Percentiles rank a stretch among this genome's conserved stretches.
Evolutionary conservation across 2,329 filamentous ascomycete species (phyloP).

Genomic region (Intubia oerlemansii): DNA sequence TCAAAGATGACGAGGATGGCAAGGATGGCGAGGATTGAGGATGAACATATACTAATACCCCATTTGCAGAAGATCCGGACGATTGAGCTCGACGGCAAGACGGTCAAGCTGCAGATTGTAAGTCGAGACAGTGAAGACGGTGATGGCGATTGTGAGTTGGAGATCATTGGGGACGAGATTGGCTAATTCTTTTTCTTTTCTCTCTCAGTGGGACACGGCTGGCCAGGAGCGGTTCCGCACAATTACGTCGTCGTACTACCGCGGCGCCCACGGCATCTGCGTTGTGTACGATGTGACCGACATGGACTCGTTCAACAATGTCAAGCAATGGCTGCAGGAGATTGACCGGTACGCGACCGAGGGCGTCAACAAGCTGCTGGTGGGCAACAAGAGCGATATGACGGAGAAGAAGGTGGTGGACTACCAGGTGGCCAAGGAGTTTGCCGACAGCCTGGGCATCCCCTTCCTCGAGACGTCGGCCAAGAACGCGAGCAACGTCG

Average conservation of each 20-base stretch:
- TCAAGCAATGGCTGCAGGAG: constrained; percentile 99
- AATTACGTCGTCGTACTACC: constrained; percentile 99
- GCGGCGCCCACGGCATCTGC: constrained; percentile 96
- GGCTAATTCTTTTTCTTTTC: constrained; percentile 1
- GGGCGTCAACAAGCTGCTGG: constrained; percentile 97
- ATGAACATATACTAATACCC: constrained; percentile 3
- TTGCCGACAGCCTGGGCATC: constrained; percentile 94
- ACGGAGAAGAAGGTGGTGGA: constrained; percentile 99
- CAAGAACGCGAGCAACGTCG: constrained; percentile 98
- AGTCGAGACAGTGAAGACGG: constrained; percentile 8
- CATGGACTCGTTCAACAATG: constrained; percentile 99
- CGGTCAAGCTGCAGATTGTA: constrained; percentile 98
- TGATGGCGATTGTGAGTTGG: no score
- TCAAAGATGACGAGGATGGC: no score
- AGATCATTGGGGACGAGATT: no score
- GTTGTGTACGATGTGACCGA: constrained; percentile 99
- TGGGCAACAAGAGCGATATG: constrained; percentile 99
- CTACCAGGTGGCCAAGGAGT: constrained; percentile 99
- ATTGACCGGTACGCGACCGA: constrained; percentile 98
- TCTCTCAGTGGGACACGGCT: constrained; percentile 85
- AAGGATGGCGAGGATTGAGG: no score
- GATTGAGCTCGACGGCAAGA: constrained; percentile 98
- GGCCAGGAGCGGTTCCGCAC: constrained; percentile 99
- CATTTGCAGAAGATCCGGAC: constrained; percentile 95
- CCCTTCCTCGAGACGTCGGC: constrained; percentile 99